phyloP scores from a whole-genome alignment of 2,329 filamentous ascomycete species.

The Paracoccidioides lutzii region DNA sequence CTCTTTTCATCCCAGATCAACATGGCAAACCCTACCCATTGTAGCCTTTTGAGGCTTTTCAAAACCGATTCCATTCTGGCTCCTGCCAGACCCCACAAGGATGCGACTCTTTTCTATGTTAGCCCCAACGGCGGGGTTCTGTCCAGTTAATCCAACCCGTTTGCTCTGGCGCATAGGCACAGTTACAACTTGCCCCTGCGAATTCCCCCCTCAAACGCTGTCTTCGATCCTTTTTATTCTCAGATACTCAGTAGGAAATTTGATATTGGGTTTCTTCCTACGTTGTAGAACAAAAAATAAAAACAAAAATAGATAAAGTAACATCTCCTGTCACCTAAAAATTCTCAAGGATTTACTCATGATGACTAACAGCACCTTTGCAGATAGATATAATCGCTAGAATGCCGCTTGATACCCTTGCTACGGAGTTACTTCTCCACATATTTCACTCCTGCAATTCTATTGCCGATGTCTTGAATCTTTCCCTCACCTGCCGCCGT shows the following conservation, averaged over 20 bases:
- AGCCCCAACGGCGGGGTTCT: constrained; percentile 24
- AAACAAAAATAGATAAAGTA: background rate
- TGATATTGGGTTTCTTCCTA: background rate
- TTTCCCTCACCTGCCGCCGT: constrained; percentile 43
- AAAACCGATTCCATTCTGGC: background rate
- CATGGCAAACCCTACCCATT: constrained; percentile 8
- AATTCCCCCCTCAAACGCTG: background rate
- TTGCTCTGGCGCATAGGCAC: constrained; percentile 3
- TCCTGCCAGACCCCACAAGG: constrained; percentile 4
- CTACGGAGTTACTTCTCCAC: constrained; percentile 46
- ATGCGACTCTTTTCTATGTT: constrained; percentile 11
- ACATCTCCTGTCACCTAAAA: background rate
- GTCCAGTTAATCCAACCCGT: constrained; percentile 9
- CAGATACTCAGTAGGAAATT: background rate
- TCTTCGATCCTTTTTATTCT: background rate
- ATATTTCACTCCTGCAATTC: constrained; percentile 42
- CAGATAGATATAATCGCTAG: constrained; percentile 8
- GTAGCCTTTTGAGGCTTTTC: constrained; percentile 7
- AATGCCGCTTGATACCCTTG: constrained; percentile 44
- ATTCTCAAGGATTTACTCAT: background rate
- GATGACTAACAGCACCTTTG: background rate
- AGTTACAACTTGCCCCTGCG: constrained; percentile 3
- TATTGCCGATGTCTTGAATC: constrained; percentile 40
- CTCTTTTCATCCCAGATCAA: background rate
- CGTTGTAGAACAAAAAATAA: background rate